These are phyloP conservation scores for Myxozyma kluyveri DNA, from an alignment of 805 yeast species.

Conservation along the genomic window DNA sequence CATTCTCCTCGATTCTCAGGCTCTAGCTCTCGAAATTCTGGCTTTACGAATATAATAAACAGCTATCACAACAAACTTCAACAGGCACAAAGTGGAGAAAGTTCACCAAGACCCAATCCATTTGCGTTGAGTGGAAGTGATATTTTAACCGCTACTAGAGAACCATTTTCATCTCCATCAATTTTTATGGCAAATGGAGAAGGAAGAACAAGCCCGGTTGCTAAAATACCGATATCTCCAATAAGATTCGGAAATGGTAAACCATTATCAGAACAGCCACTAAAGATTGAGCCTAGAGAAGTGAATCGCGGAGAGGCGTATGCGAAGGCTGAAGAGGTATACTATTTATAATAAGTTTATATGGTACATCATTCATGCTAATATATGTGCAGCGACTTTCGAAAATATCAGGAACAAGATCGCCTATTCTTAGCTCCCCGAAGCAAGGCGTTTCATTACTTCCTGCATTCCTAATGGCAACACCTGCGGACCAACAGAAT, in stretches of 20 bases:
- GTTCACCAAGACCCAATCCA: too few species aligned
- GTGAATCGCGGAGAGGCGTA: not conserved
- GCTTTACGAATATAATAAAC: not conserved
- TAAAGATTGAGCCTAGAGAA: not conserved
- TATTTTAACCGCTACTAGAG: conserved; percentile 2
- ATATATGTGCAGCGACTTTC: too few species aligned
- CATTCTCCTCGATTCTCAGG: conserved; percentile 2
- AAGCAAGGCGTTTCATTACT: too few species aligned
- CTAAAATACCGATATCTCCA: not conserved
- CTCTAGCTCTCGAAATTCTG: not conserved
- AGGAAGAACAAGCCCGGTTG: not conserved
- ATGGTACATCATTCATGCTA: too few species aligned
- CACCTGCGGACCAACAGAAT: too few species aligned
- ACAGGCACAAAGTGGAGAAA: not conserved
- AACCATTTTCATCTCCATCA: conserved; percentile 7
- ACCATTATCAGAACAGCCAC: not conserved
- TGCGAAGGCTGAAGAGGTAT: not conserved
- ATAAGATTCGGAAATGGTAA: not conserved
- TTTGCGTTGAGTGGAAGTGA: conserved; percentile 8
- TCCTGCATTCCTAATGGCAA: too few species aligned
- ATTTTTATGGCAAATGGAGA: not conserved
- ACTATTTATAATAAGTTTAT: not conserved
- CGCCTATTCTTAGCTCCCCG: too few species aligned
- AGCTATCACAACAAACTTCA: not conserved
- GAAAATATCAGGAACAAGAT: too few species aligned